Conservation (phyloP, 2,329 filamentous ascomycete genomes). For the Aphanocladium album region DNA sequence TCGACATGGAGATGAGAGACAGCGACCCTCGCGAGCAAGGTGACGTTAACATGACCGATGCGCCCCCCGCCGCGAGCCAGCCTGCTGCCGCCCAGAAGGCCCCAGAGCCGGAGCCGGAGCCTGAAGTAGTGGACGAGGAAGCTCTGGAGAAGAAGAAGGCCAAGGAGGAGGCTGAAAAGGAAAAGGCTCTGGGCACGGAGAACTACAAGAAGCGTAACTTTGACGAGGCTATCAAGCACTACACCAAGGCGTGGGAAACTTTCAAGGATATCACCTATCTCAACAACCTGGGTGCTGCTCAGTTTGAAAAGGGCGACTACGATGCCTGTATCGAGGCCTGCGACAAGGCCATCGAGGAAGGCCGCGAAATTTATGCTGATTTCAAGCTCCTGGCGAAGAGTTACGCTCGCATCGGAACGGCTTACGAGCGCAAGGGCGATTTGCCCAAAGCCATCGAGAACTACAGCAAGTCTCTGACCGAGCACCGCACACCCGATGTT, state of each 20-base stretch:
- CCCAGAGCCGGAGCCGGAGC: conserved; percentile 53
- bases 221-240: conserved; percentile 89
- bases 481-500: conserved; percentile 93
- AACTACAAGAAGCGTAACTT: conserved; percentile 99
- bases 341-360: conserved; percentile 83
- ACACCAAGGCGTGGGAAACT: conserved; percentile 88
- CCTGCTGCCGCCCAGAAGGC: conserved; percentile 51
- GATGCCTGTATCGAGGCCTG: conserved; percentile 82
- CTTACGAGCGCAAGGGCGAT: conserved; percentile 87
- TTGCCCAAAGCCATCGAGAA: conserved; percentile 74
- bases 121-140: conserved; percentile 76
- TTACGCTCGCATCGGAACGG: conserved; percentile 90
- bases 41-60: conserved; percentile 75
- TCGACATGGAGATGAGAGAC: conserved; percentile 67
- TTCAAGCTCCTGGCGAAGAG: conserved; percentile 99
- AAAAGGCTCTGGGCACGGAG: conserved; percentile 90
- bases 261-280: conserved; percentile 97
- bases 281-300: conserved; percentile 90
- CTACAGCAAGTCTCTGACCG: conserved; percentile 90
- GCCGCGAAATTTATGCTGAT: conserved; percentile 83
- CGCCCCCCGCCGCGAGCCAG: conserved; percentile 32
- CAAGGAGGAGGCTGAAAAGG: conserved; percentile 86
- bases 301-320: conserved; percentile 95
- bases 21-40: conserved; percentile 33
- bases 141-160: conserved; percentile 77